Base-by-base conservation (phyloP, 208 protist genomes). In the Leptomonas seymouri region DNA sequence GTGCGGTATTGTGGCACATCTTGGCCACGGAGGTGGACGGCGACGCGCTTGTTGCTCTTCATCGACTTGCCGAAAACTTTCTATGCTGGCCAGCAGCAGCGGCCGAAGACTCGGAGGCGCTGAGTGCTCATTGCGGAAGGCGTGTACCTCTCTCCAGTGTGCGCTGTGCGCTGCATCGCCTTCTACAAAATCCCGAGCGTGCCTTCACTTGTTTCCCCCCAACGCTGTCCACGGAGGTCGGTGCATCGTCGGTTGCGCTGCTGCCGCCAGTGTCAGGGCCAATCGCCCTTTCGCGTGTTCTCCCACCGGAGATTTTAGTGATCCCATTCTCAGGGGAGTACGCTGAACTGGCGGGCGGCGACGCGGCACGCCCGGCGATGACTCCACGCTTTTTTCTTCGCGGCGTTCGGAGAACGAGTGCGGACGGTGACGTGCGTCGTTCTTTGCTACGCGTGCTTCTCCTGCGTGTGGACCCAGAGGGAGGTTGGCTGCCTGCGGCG, bases 1-100 rank as follows among this genome's bases (percentile, higher is more conserved):
- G 73, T 12, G 78, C 81, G 12, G 80, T 78, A n/a, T 61, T 87
- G 56, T 79, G 85, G 64, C 79, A 86, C 53, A 57, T 80, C 1
- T 68, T 92, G 48, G 68, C 67, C 16, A 87, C 86, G 3, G 81
- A 86, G 67, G 75, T 89, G 28, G 81, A 85, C 27, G 83, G 72
- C 14, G 54, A 62, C 36, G 86, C 76, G 6, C 55, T 80, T 20
- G 45, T 25, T 0, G 50, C 48, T 9, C 61, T 92, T 48, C 59
- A 67, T 25, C 57, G 59, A 16, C 41, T 92, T 27, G 69, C 84
- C n/a, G 20, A 69, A 27, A 31, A 59, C 14, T 88, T 60, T 48
- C n/a, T 60, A 0, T 28, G 20, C 31, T 20, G 21, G 11, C 6
- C 54, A 14, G 2, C 20, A 23, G 31, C 54, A 44, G 12, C 18